These are phyloP conservation scores for Heracleum sosnowskyi DNA, from an alignment of 129 eudicot species.

Conservation along the genomic window DNA sequence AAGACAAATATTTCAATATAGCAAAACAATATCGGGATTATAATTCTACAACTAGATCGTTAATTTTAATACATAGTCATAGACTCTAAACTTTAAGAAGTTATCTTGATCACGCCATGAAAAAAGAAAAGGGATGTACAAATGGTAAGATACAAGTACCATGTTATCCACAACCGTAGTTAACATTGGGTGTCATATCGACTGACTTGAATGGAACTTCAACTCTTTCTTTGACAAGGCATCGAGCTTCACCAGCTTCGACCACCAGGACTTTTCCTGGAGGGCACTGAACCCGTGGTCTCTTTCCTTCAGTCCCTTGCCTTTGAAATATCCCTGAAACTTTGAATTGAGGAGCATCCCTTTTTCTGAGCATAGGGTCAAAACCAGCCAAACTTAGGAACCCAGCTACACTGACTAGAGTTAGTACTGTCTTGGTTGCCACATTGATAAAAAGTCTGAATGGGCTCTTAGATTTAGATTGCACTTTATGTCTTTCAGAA, in stretches of 20 bases:
- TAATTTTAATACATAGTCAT: neutral
- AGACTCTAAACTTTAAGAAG: neutral
- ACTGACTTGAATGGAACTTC: conserved; percentile 73
- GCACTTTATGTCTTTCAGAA: conserved; percentile 17
- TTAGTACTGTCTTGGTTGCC: conserved; percentile 56
- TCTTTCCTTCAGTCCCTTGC: conserved; percentile 27
- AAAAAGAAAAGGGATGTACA: conserved; percentile 26
- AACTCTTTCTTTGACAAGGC: conserved; percentile 94
- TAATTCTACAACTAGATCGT: neutral
- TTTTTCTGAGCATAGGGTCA: conserved; percentile 48
- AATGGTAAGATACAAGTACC: conserved; percentile 18
- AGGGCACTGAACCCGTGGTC: conserved; percentile 38
- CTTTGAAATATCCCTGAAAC: conserved; percentile 29
- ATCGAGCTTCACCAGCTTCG: conserved; percentile 76
- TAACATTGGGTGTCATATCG: conserved; percentile 64
- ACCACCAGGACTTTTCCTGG: conserved; percentile 74
- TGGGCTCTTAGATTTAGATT: conserved; percentile 23
- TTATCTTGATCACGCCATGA: conserved; percentile 12
- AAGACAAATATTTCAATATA: neutral
- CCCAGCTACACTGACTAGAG: conserved; percentile 59
- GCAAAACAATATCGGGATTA: neutral
- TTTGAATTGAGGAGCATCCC: conserved; percentile 28
- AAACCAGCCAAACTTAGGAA: conserved; percentile 71
- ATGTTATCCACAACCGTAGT: conserved; percentile 80
- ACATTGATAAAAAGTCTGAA: conserved; percentile 36